phyloP scores from a whole-genome alignment of 2,329 filamentous ascomycete species.

The Talaromyces piceae region DNA sequence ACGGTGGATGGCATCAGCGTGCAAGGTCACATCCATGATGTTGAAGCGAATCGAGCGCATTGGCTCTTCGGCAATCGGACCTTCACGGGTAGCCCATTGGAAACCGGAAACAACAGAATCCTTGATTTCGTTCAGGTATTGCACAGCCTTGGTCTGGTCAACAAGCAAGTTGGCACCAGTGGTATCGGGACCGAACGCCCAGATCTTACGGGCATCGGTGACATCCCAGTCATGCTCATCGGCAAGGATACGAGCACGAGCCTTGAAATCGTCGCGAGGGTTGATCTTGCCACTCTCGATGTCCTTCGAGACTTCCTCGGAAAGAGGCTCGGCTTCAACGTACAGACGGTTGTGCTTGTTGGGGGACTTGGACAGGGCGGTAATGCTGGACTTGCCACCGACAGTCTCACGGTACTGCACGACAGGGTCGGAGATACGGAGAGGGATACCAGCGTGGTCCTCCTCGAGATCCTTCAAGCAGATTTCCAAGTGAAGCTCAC shows the following conservation, averaged over 20 bases:
- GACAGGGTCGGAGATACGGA: constrained; percentile 96
- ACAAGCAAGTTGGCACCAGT: constrained; percentile 96
- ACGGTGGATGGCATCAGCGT: constrained; percentile 99
- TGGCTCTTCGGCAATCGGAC: constrained; percentile 95
- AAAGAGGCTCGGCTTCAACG: constrained; percentile 82
- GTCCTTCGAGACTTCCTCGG: constrained; percentile 81
- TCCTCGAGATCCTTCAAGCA: constrained; percentile 99
- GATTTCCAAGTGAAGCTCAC: constrained; percentile 99
- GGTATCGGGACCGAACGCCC: constrained; percentile 98
- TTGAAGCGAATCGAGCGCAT: constrained; percentile 98
- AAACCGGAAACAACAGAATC: constrained; percentile 99
- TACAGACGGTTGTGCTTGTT: constrained; percentile 99
- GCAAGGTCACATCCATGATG: constrained; percentile 98
- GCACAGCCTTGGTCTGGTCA: constrained; percentile 99
- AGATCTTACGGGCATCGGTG: constrained; percentile 99
- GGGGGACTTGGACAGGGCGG: constrained; percentile 96
- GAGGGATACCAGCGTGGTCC: constrained; percentile 97
- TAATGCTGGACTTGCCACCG: constrained; percentile 74
- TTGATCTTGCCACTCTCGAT: constrained; percentile 89
- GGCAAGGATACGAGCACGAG: constrained; percentile 87
- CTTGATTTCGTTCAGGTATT: constrained; percentile 99
- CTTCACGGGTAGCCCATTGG: constrained; percentile 98
- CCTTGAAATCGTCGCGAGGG: constrained; percentile 98
- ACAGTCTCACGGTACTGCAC: constrained; percentile 99
- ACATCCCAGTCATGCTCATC: constrained; percentile 99